These are phyloP conservation scores for Penicillium robsamsonii DNA, from an alignment of 495 filamentous ascomycete species.

Conservation along the genomic window DNA sequence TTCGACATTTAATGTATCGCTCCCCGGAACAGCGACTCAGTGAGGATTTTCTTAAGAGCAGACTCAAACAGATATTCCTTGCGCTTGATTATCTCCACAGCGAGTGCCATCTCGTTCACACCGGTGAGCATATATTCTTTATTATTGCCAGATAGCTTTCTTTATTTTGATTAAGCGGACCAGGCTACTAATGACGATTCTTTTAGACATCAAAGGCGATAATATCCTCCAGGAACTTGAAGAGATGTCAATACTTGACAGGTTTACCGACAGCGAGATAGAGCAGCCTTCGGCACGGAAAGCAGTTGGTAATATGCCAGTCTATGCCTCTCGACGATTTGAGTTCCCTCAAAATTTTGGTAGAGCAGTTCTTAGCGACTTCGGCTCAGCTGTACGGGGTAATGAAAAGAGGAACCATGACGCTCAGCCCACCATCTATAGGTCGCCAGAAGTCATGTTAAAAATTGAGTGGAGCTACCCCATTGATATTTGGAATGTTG, in stretches of 20 bases:
- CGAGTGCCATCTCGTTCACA: constrained; percentile 51
- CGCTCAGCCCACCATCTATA: constrained; percentile 42
- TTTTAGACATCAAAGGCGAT: constrained; percentile 43
- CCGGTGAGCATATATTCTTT: constrained; percentile 22
- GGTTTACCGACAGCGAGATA: too few species aligned
- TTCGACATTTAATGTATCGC: constrained; percentile 29
- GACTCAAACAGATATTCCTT: constrained; percentile 36
- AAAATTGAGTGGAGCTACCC: constrained; percentile 41
- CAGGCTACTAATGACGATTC: neutral
- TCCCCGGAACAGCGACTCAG: too few species aligned
- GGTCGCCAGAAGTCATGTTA: constrained; percentile 50
- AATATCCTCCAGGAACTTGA: constrained; percentile 27
- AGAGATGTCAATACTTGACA: too few species aligned
- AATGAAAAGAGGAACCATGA: constrained; percentile 29
- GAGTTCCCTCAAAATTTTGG: constrained; percentile 31
- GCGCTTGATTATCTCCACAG: constrained; percentile 46
- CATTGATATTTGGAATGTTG: constrained; percentile 53
- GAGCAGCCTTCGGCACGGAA: too few species aligned
- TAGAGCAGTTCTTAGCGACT: constrained; percentile 7
- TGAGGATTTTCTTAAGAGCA: constrained; percentile 12
- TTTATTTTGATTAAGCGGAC: too few species aligned
- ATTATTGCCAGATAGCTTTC: too few species aligned
- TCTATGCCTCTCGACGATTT: constrained; percentile 33
- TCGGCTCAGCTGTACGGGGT: constrained; percentile 58
- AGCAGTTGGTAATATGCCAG: too few species aligned